Base-by-base conservation (phyloP, 2,329 filamentous ascomycete genomes). In the Verticillium klebahnii region DNA sequence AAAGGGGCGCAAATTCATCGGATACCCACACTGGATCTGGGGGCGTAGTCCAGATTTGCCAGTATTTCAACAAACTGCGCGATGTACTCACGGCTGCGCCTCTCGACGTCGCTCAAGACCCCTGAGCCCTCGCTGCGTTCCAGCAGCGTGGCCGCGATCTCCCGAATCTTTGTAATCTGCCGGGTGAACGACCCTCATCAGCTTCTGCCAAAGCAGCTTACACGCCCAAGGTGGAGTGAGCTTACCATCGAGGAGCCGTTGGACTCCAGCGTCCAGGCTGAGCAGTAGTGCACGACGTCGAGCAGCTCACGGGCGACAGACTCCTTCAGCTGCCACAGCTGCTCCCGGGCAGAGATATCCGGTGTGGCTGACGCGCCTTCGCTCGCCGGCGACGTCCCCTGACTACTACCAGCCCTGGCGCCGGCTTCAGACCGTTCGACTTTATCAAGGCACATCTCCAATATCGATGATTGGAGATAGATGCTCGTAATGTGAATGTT, bases 401-500 rank as follows among this genome's bases (percentile, higher is more conserved):
- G 37, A 25, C 31, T 34, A n/a, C 31, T 34, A 32, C 31, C 55
- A 14, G 37, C 39, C 19, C 45, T 50, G 11, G 45, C 19, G 19
- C n/a, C 45, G 19, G 12, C 9, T 11, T 50, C 45, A 23, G 45
- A 23, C 9, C n/a, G n/a, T 9, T 50, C 45, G 15, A 58, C 45
- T 19, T 58, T 58, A 15, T 29, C 45, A 6, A 50, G 37, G 45
- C 65, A 68, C 57, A 67, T 62, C 14, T 70, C 67, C 9, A 70
- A 63, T 23, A 70, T 63, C 52, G 63, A 65, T 11, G 65, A 69
- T 57, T 69, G 66, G 3, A 70, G 61, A 45, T 68, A 68, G 9
- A 69, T 64, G 39, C 62, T 64, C 12, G 68, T 69, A 50, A 70
- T 65, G 50, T 70, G 65, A 15, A 70, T 66, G 50, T 70, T 70